Base-by-base conservation (phyloP, 306 rosid genomes). In the Macrotyloma uniflorum region DNA sequence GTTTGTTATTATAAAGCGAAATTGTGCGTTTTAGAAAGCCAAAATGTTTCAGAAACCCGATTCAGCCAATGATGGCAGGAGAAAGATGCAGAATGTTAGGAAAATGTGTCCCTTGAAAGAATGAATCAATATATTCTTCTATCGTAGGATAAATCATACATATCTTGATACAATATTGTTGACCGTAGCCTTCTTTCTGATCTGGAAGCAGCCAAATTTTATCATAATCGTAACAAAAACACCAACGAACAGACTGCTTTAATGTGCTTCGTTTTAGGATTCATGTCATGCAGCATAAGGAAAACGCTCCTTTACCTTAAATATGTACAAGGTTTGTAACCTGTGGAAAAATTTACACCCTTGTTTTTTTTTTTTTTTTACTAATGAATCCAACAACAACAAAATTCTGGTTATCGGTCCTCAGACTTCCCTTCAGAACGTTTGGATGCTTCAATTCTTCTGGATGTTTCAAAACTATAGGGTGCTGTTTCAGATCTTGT, bases 401-500 rank as follows among this genome's bases (percentile, higher is more conserved):
- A 78, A 38, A 19, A 30, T 6, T 64, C 3, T 36, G 42, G 51
- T 46, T 59, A 66, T 20, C 77, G 30, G 57, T 35, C 71, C 75
- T 61, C 80, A 32, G 76, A 36, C 61, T 15, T 80, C 57, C 78
- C 86, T 70, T 88, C 91, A 20, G 86, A 67, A 36, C 28, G 62
- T 23, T 43, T 5, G 14, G 42, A 61, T 30, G 66, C 19, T 26
- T 15, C 66, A 26, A 58, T 1, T 58, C 10, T 58, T 28, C 1
- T 14, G 16, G 88, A 82, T 6, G 95, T 95, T 54, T 54, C 61
- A 54, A 18, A 3, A 6, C 12, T 1, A n/a, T 22, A 20, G 13
- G 88, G 81, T 9, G 93, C 95, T 42, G 43, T 38, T 80, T 89
- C 92, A 14, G 91, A 83, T 59, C 93, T 91, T 6, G 24, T 1